Conservation (phyloP, 1,284 basidiomycete genomes). For the Sporisorium reilianum region DNA sequence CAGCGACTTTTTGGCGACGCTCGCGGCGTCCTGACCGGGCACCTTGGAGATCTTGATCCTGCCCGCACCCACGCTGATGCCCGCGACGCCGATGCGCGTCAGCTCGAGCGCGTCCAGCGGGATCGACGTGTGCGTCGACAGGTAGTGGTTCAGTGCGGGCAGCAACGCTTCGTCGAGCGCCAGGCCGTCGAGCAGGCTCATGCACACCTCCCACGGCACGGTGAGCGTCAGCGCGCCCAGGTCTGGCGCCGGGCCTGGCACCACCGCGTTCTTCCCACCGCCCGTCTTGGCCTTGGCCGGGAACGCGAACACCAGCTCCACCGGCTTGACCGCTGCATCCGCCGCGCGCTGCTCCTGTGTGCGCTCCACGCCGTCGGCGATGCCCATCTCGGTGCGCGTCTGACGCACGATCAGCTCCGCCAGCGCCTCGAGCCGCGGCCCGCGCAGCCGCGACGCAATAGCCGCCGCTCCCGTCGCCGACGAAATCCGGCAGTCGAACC, state of each 20-base stretch:
- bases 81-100: slow-evolving; percentile 41
- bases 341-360: slow-evolving; percentile 15
- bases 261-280: background rate
- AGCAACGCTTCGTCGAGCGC: slow-evolving; percentile 32
- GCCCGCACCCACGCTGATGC: slow-evolving; percentile 45
- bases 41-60: slow-evolving; percentile 41
- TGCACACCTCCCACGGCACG: slow-evolving; percentile 53
- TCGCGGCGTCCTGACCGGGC: slow-evolving; percentile 16
- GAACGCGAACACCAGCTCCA: slow-evolving; percentile 42
- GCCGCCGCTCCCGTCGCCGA: slow-evolving; percentile 29
- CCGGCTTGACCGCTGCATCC: slow-evolving; percentile 35
- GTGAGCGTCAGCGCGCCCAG: slow-evolving; percentile 38
- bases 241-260: slow-evolving; percentile 42
- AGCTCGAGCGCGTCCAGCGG: slow-evolving; percentile 45
- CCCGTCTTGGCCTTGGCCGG: slow-evolving; percentile 19
- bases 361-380: slow-evolving; percentile 15
- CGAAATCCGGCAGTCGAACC: slow-evolving; percentile 49
- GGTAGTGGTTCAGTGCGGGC: slow-evolving; percentile 48
- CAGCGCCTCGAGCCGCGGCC: slow-evolving; percentile 30
- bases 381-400: slow-evolving; percentile 30
- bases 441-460: slow-evolving; percentile 28
- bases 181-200: slow-evolving; percentile 34
- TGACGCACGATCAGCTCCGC: slow-evolving; percentile 45
- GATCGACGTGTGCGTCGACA: slow-evolving; percentile 45
- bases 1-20: slow-evolving; percentile 18